phyloP scores from a whole-genome alignment of 306 rosid species.

The Dryas drummondii region DNA sequence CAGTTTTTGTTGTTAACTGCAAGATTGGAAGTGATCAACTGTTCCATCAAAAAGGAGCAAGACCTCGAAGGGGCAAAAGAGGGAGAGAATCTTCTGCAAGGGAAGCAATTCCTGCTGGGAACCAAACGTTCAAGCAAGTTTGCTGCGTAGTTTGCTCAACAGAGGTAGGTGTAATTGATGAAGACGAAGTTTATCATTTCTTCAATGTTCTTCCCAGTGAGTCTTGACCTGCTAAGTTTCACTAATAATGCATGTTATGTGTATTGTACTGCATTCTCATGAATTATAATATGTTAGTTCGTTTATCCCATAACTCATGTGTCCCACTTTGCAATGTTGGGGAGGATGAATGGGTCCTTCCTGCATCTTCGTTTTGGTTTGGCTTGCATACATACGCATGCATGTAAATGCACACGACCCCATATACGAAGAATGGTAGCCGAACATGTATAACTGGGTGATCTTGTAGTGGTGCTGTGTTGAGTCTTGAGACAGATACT shows the following conservation, averaged over 20 bases:
- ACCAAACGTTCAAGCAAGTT: slow-evolving; percentile 57
- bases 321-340: too few species aligned
- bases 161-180: slow-evolving; percentile 67
- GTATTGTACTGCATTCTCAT: too few species aligned
- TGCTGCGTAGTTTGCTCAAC: slow-evolving; percentile 65
- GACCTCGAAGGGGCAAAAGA: slow-evolving; percentile 39
- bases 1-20: slow-evolving; percentile 68
- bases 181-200: slow-evolving; percentile 69
- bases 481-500: too few species aligned
- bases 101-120: slow-evolving; percentile 29
- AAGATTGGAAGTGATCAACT: slow-evolving; percentile 42
- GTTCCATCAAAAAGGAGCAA: slow-evolving; percentile 29
- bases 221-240: slow-evolving; percentile 26
- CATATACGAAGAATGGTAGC: too few species aligned
- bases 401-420: too few species aligned
- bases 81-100: slow-evolving; percentile 28
- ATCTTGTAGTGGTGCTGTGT: too few species aligned
- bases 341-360: too few species aligned
- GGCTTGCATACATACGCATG: too few species aligned
- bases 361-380: too few species aligned
- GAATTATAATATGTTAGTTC: too few species aligned
- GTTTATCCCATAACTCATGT: too few species aligned
- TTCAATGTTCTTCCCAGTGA: slow-evolving; percentile 66
- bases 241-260: neutral
- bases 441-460: too few species aligned